Conservation (phyloP, 2,329 filamentous ascomycete genomes). For the Paraphoma sp. region DNA sequence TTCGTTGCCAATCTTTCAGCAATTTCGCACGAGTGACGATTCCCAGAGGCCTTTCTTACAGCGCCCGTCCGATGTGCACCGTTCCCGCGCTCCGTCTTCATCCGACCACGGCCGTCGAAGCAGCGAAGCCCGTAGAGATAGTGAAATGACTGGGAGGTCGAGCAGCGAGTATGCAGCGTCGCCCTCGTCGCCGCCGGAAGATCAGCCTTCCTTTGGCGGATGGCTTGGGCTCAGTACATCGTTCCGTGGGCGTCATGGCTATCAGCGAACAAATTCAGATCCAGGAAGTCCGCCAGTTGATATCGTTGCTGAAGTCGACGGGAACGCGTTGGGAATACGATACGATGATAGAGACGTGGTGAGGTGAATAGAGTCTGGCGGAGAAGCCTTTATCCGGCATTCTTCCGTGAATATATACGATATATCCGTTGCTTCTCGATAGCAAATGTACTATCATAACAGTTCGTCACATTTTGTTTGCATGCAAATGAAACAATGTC, state of each 20-base stretch:
- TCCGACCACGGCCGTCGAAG: background rate
- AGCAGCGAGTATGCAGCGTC: conserved; percentile 1
- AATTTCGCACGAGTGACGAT: conserved; percentile 10
- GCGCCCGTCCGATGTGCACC: conserved; percentile 15
- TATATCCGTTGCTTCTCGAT: too few relatives aligned
- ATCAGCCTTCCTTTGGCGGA: background rate
- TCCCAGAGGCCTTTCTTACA: conserved; percentile 10
- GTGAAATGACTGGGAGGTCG: conserved; percentile 1
- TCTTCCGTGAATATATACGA: background rate
- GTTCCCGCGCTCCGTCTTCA: conserved; percentile 7
- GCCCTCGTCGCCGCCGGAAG: background rate
- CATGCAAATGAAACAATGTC: too few relatives aligned
- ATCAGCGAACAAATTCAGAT: conserved; percentile 20
- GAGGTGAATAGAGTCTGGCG: background rate
- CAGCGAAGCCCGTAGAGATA: conserved; percentile 2
- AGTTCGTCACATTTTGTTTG: too few relatives aligned
- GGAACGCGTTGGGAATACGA: conserved; percentile 11
- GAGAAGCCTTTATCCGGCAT: background rate
- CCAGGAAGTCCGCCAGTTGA: conserved; percentile 11
- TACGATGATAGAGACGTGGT: background rate
- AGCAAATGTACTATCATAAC: too few relatives aligned
- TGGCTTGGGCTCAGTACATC: conserved; percentile 10
- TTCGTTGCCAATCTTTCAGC: background rate
- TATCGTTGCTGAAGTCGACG: background rate
- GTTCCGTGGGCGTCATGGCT: conserved; percentile 16